Percentiles rank a stretch among this genome's conserved stretches.
phyloP scores from a whole-genome alignment of 2,329 filamentous ascomycete species.

The Sclerotinia borealis region DNA sequence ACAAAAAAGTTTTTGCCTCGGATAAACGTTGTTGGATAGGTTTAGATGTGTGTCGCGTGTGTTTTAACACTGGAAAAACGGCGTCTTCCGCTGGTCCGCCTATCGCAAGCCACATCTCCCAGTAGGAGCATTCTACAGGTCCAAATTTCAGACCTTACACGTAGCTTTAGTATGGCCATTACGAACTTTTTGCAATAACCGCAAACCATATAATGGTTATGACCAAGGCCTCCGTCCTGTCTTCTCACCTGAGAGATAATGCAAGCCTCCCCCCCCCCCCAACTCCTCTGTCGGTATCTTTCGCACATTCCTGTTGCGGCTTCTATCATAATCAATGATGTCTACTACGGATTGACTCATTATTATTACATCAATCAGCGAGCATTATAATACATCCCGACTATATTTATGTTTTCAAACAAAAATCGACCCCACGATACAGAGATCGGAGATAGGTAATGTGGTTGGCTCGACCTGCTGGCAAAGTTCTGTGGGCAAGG shows the following conservation, averaged over 20 bases:
- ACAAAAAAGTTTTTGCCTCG: background rate
- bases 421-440: background rate
- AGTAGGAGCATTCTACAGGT: background rate
- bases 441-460: background rate
- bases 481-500: background rate
- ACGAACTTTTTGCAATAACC: background rate
- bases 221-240: background rate
- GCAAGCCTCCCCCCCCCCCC: background rate
- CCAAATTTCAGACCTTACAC: background rate
- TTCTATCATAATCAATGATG: background rate
- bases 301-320: background rate
- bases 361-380: background rate
- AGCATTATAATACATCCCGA: background rate
- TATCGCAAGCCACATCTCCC: background rate
- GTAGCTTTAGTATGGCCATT: background rate
- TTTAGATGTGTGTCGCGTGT: background rate
- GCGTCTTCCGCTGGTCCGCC: background rate
- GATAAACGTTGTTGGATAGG: background rate
- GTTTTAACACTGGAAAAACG: background rate
- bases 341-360: background rate
- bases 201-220: background rate
- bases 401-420: background rate
- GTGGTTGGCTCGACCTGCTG: background rate
- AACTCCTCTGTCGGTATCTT: background rate
- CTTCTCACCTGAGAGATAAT: background rate